Evolutionary conservation across 2,329 filamentous ascomycete species (phyloP), one percentile per base, ranked within the genome.

Genomic region (Fusarium drepaniforme): DNA sequence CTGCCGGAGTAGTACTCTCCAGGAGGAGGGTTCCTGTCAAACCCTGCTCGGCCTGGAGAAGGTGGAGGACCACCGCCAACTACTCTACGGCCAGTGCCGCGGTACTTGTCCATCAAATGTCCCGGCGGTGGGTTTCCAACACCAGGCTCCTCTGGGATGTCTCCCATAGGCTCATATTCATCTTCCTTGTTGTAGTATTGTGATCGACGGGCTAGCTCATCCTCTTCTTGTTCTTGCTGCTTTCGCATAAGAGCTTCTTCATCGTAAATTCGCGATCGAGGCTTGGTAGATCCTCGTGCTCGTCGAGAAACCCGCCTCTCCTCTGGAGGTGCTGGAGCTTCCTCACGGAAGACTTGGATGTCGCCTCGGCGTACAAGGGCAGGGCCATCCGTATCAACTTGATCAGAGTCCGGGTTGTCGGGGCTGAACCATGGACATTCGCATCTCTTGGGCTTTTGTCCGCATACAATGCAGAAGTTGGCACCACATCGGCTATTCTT

Each of bases 401-500:
- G 85, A 73, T 93, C 91, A 15, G 84, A 84, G 62, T 91, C 90
- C 7, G 85, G 81, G 5, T 81, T 74, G 30, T 90, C 88, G 77
- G 92, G 90, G 80, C 92, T 93, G 85, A 96, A 95, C 91, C 92
- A 94, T 0, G 93, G 92, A 75, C 95, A 97, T 64, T 93, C 91
- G 80, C 95, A 97, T 1, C 88, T 91, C 84, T 94, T 96, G 94
- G 95, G 97, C 77, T 93, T 93, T 37, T 86, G 81, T 25, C 93
- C 95, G 80, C 95, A 98, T 30, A 94, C 88, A 90, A 97, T 95
- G 84, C 95, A 98, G 79, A 97, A 97, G 77, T 97, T 90, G 33
- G 94, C 94, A 64, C 90, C 92, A 79, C 95, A 97, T 66, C 91
- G 93, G 81, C 92, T 91, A 64, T 58, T 67, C 76, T 35, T 9